Evolutionary conservation across 495 filamentous ascomycete genomes (phyloP), one percentile per base, ranked within the genome.

Genomic region (Penicillium cosmopolitanum): DNA sequence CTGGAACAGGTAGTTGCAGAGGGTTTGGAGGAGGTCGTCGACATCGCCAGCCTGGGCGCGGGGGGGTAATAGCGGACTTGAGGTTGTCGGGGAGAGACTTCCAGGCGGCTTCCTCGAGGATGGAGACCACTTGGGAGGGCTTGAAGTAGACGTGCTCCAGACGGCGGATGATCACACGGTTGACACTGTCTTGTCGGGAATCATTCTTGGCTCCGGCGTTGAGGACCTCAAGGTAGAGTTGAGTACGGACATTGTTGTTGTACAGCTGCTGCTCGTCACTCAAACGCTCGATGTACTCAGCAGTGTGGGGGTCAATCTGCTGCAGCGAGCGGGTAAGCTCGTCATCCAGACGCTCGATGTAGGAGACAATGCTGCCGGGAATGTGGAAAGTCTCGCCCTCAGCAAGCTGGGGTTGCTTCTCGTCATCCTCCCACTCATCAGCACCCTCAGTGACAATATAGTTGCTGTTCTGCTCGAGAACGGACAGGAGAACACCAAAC

Each of bases 61-160:
- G 48, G 93, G 93, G 84, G 5, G 93, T 96, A 73, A 96, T 89
- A 15, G 75, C 71, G 11, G 95, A 97, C 64, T 96, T 85, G 52
- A 95, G 80, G 9, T 76, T 63, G 4, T 74, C 66, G 18, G 93
- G 89, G 19, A 96, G 85, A 8, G 88, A 78, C 74, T 93, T 96
- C 93, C 93, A 97, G 47, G 88, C 88, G 67, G 89, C 91, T 60
- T 96, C 91, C 71, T 99, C 95, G 46, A 96, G 84, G 44, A 95
- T 96, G 56, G 86, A 88, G 57, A 98, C 89, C 12, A 98, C 94
- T 77, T 94, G 90, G 13, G 92, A 84, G 40, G 95, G 95, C 89
- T 98, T 98, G 87, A 98, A 99, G 80, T 99, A 98, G 59, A 97
- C 84, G 71, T 99, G 95, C 77, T 99, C 96, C 59, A 99, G 78